A percentile compares a stretch with the other conserved stretches of the same genome.
Conservation (phyloP, 139 green algal genomes). For the Tetradesmus obliquus region DNA sequence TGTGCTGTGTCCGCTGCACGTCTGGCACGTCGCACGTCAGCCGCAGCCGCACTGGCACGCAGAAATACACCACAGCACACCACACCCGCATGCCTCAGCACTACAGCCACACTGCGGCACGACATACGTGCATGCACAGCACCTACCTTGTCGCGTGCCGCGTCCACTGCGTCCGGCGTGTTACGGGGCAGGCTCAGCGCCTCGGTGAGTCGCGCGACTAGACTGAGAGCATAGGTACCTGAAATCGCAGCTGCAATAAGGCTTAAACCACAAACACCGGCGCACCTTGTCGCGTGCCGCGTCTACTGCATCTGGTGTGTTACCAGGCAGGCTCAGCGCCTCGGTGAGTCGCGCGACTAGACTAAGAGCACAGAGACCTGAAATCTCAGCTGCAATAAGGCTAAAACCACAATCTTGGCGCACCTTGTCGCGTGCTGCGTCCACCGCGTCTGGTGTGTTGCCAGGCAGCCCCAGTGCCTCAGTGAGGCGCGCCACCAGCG, state of each 20-base stretch:
- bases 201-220: conserved; percentile 75
- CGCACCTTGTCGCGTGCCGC: conserved; percentile 86
- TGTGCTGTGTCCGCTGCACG: too few species aligned
- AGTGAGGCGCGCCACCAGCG: conserved; percentile 81
- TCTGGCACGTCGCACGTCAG: too few species aligned
- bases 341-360: conserved; percentile 52
- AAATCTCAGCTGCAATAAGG: too few species aligned
- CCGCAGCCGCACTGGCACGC: too few species aligned
- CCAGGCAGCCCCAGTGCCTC: conserved; percentile 84
- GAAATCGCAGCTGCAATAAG: too few species aligned
- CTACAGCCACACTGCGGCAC: too few species aligned
- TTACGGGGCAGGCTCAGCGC: conserved; percentile 80
- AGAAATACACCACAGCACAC: too few species aligned
- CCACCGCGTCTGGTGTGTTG: conserved; percentile 76
- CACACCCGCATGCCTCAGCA: too few species aligned
- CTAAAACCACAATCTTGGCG: too few species aligned
- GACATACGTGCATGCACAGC: too few species aligned
- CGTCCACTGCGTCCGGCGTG: conserved; percentile 75
- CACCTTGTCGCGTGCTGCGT: conserved; percentile 90
- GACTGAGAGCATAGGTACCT: not conserved
- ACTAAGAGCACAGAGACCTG: not conserved
- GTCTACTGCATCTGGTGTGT: conserved; percentile 79
- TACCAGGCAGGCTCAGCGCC: conserved; percentile 80
- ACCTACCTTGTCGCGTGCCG: conserved; percentile 85
- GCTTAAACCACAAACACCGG: not conserved